These are phyloP conservation scores for Penicillium corylophilum DNA, from an alignment of 2,329 filamentous ascomycete species.

Conservation along the genomic window DNA sequence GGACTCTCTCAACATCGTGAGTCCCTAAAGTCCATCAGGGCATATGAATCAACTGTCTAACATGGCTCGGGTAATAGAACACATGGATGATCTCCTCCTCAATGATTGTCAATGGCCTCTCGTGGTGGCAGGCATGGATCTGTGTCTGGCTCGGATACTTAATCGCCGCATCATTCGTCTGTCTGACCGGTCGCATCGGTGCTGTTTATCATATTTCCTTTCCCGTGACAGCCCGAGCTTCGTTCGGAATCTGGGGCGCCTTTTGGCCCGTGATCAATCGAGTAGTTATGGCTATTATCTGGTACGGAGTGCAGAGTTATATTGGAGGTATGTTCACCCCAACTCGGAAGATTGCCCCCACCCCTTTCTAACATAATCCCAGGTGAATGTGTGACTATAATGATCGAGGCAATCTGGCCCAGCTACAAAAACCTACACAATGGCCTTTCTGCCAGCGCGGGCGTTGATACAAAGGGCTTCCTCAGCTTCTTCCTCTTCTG, in stretches of 20 bases:
- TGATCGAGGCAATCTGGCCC: slow-evolving; percentile 82
- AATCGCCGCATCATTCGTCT: slow-evolving; percentile 73
- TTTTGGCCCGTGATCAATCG: slow-evolving; percentile 88
- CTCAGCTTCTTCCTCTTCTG: slow-evolving; percentile 86
- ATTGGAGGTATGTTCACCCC: slow-evolving; percentile 60
- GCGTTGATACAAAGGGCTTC: slow-evolving; percentile 73
- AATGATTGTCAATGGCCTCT: slow-evolving; percentile 73
- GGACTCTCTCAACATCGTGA: slow-evolving; percentile 75
- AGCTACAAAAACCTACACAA: slow-evolving; percentile 63
- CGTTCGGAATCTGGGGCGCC: slow-evolving; percentile 85
- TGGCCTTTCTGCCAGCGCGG: slow-evolving; percentile 62
- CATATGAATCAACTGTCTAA: slow-evolving; percentile 4
- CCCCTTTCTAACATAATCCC: background rate
- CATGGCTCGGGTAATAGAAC: slow-evolving; percentile 51
- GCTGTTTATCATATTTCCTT: slow-evolving; percentile 88
- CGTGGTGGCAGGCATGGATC: slow-evolving; percentile 91
- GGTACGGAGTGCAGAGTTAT: slow-evolving; percentile 74
- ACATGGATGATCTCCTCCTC: slow-evolving; percentile 92
- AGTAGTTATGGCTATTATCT: slow-evolving; percentile 82
- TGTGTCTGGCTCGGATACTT: slow-evolving; percentile 85
- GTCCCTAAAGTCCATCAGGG: slow-evolving; percentile 11
- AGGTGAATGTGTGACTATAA: slow-evolving; percentile 79
- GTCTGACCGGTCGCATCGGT: slow-evolving; percentile 76
- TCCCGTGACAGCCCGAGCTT: slow-evolving; percentile 73
- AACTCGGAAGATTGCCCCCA: too few relatives aligned